phyloP scores from a whole-genome alignment of 768 basidiomycete species.

The Psilocybe cyanescens region DNA sequence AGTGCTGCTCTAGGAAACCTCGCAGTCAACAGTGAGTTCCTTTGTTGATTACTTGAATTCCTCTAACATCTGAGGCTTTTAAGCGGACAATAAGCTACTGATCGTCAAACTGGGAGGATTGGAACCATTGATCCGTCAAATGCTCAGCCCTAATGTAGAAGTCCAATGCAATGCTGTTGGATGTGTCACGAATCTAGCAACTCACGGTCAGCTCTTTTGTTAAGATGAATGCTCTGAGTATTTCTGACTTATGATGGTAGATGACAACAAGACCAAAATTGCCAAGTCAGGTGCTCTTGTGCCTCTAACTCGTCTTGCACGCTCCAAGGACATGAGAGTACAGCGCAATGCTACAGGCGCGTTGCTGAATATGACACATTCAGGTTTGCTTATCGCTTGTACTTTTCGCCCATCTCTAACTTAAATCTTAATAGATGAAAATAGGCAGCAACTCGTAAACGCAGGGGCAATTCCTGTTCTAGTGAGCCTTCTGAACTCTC shows the following conservation, averaged over 20 bases:
- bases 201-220: constrained; percentile 72
- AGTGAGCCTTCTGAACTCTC: constrained; percentile 90
- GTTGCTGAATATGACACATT: constrained; percentile 98
- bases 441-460: constrained; percentile 96
- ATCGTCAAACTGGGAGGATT: constrained; percentile 98
- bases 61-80: neutral
- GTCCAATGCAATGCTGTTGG: constrained; percentile 99
- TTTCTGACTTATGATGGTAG: constrained; percentile 40
- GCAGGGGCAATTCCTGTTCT: constrained; percentile 98
- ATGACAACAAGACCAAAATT: constrained; percentile 99
- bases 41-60: neutral
- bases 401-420: constrained; percentile 4
- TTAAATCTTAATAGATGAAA: constrained; percentile 75
- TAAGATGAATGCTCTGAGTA: neutral
- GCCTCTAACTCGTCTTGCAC: constrained; percentile 92
- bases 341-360: constrained; percentile 99
- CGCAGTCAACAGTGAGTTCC: constrained; percentile 90
- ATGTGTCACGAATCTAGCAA: constrained; percentile 98
- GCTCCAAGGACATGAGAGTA: constrained; percentile 99
- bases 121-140: constrained; percentile 97
- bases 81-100: constrained; percentile 98
- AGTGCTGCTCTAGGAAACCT: constrained; percentile 97
- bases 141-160: constrained; percentile 98
- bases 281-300: constrained; percentile 99
- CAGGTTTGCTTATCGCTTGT: constrained; percentile 57